Evolutionary conservation across 164 flowering plant genomes (phyloP).

Genomic region (Cinnamomum micranthum): DNA sequence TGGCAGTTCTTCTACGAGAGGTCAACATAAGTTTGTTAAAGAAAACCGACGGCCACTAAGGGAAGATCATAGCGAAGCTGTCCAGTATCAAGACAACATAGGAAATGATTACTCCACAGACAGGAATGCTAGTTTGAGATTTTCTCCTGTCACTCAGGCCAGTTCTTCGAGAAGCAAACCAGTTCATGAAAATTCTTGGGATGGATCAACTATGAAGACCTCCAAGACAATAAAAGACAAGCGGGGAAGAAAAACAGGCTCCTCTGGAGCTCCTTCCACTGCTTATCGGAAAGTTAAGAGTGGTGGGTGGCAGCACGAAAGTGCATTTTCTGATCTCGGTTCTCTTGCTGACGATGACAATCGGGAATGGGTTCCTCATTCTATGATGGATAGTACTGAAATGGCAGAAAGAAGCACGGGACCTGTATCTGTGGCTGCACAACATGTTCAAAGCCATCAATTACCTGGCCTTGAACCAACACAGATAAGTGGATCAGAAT

Average conservation of each 20-base stretch:
- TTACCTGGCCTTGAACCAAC: slow-evolving; percentile 47
- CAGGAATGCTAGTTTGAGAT: slow-evolving; percentile 27
- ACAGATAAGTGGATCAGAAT: slow-evolving; percentile 61
- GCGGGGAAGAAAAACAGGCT: slow-evolving; percentile 48
- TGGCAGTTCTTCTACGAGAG: slow-evolving; percentile 29
- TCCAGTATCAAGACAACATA: slow-evolving; percentile 40
- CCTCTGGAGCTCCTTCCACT: slow-evolving; percentile 31
- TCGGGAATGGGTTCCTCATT: slow-evolving; percentile 45
- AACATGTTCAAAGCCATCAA: slow-evolving; percentile 43
- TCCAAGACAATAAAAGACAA: slow-evolving; percentile 61
- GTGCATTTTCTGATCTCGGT: slow-evolving; percentile 34
- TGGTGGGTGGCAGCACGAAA: slow-evolving; percentile 31
- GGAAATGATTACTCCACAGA: slow-evolving; percentile 43
- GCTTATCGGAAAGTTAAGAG: slow-evolving; percentile 46
- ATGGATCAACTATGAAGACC: slow-evolving; percentile 59
- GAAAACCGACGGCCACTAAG: slow-evolving; percentile 34
- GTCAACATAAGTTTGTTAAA: slow-evolving; percentile 39
- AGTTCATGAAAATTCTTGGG: slow-evolving; percentile 82
- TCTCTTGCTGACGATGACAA: slow-evolving; percentile 50
- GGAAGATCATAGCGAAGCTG: slow-evolving; percentile 37
- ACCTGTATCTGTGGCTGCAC: slow-evolving; percentile 27
- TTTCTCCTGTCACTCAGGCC: slow-evolving; percentile 30
- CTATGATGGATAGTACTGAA: slow-evolving; percentile 32
- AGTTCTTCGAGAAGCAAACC: slow-evolving; percentile 59
- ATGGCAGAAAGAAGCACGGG: slow-evolving; percentile 38